These are phyloP conservation scores for Epichloe amarillans DNA, from an alignment of 2,329 filamentous ascomycete species.

Conservation along the genomic window DNA sequence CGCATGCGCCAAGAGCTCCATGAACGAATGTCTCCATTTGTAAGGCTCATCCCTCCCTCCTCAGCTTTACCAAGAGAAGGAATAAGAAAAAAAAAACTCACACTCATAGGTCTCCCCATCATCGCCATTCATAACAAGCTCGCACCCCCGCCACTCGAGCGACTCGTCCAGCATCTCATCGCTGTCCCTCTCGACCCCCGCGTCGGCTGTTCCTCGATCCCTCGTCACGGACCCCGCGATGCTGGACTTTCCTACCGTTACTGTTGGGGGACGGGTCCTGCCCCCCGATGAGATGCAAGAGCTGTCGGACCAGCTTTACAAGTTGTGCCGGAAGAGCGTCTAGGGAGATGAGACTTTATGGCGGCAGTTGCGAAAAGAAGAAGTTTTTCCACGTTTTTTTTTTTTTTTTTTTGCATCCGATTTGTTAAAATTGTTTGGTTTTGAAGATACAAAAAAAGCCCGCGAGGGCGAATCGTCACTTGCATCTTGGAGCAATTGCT, in stretches of 20 bases:
- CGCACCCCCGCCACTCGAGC: neutral
- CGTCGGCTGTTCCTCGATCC: neutral
- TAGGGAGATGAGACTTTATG: neutral
- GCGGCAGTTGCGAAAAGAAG: neutral
- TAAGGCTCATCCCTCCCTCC: conserved; percentile 1
- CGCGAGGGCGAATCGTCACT: neutral
- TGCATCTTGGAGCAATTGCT: too few relatives aligned
- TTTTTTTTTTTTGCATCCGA: neutral
- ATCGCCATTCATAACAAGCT: neutral
- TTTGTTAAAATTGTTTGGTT: neutral
- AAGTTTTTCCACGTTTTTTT: too few relatives aligned
- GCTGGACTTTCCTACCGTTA: neutral
- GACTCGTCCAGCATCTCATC: conserved; percentile 3
- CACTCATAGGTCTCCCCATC: neutral
- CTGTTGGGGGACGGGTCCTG: neutral
- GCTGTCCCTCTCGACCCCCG: neutral
- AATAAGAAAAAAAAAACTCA: neutral
- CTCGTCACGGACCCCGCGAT: neutral
- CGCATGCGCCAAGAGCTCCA: conserved; percentile 30
- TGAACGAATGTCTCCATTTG: conserved; percentile 26
- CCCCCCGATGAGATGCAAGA: conserved; percentile 1
- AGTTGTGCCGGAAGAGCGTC: neutral
- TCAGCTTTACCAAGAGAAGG: neutral
- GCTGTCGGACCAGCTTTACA: conserved; percentile 3
- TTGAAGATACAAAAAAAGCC: neutral